Base-by-base conservation (phyloP, 163 green algal species). In the Chlorella variabilis region DNA sequence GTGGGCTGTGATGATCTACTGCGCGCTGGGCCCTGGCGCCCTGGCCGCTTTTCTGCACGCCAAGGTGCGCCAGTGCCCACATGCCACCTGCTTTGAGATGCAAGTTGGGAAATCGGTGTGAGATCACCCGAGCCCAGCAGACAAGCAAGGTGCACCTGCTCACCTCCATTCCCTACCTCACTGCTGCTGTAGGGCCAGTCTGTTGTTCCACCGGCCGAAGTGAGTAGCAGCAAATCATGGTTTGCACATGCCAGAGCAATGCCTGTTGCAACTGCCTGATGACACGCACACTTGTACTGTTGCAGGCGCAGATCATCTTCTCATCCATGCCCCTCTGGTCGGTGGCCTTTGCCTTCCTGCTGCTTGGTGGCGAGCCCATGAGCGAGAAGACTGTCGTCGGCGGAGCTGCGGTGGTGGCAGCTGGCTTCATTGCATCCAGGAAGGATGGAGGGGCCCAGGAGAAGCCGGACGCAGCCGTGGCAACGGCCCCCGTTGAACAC, bases 271-370 rank as follows among this genome's bases (percentile, higher is more conserved):
- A n/a, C n/a, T n/a, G n/a, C n/a, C n/a, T n/a, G n/a, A n/a, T n/a
- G n/a, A n/a, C n/a, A n/a, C n/a, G n/a, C n/a, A n/a, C n/a, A n/a
- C n/a, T n/a, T n/a, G n/a, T n/a, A n/a, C n/a, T n/a, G n/a, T n/a
- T n/a, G n/a, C n/a, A n/a, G 15, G 85, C 85, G 7, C 70, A 93
- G 81, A 78, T 94, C 34, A 91, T 94, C 25, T 94, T 90, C 69
- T 86, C 81, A 15, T 81, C 87, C 18, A 81, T 88, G 8, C 91
- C 91, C 0, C 82, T 93, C 4, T 92, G 87, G 87, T 89, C 86
- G 0, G 83, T 91, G 1, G 54, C 89, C 33, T 85, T 94, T 49
- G 88, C 90, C 15, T 79, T 42, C 31, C 1, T 88, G 45, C 56
- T 93, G 15, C 84, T 94, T 77, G 83, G 84, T 33, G 87, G 86